phyloP scores from a whole-genome alignment of 345 rosid genomes.

The Heritiera fomes region DNA sequence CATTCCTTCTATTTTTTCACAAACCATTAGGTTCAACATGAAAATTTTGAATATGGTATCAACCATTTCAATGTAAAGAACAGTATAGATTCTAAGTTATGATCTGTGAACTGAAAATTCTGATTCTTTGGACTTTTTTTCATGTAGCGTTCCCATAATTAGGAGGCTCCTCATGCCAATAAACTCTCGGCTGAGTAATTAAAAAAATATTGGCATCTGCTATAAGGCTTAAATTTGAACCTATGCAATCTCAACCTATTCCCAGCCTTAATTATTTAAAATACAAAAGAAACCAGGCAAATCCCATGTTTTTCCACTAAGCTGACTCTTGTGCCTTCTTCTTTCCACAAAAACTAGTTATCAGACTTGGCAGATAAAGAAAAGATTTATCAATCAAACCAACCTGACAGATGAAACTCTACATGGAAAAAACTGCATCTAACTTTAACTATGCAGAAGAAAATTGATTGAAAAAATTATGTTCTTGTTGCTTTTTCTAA shows the following conservation, averaged over 20 bases:
- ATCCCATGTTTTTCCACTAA: not conserved
- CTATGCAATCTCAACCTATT: too few relatives aligned
- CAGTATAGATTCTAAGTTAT: not conserved
- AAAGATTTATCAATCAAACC: not conserved
- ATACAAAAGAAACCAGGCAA: not conserved
- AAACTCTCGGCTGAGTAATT: too few relatives aligned
- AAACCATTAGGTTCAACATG: not conserved
- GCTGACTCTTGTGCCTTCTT: too few relatives aligned
- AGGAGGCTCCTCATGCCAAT: not conserved
- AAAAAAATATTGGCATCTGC: too few relatives aligned
- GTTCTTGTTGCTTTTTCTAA: too few relatives aligned
- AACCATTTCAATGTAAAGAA: conserved; percentile 1
- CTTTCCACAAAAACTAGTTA: too few relatives aligned
- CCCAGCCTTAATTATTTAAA: too few relatives aligned
- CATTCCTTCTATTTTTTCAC: not conserved
- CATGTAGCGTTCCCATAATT: not conserved
- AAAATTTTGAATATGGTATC: conserved; percentile 8
- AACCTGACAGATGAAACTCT: not conserved
- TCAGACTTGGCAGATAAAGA: too few relatives aligned
- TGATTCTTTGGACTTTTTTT: not conserved
- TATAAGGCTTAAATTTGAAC: too few relatives aligned
- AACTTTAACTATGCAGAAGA: not conserved
- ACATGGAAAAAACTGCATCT: not conserved
- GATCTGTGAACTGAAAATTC: not conserved
- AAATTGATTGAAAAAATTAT: not conserved